Percentiles rank a stretch among this genome's conserved stretches.
Conservation (phyloP, 768 basidiomycete species). For the Gymnopilus junonius region DNA sequence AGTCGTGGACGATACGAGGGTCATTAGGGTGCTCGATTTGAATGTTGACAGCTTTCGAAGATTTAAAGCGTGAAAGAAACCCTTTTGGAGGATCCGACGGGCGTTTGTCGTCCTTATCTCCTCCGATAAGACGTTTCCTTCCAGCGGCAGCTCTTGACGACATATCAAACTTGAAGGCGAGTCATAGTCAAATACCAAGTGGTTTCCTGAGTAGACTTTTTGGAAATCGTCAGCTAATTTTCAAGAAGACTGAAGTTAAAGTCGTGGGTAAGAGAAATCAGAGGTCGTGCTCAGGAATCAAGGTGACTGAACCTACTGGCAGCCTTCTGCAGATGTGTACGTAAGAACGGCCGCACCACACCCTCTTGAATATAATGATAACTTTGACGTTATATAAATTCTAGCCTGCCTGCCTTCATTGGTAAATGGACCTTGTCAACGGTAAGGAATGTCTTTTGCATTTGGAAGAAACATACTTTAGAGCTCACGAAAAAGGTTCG, state of each 20-base stretch:
- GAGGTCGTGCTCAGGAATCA: neutral
- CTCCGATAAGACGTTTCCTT: conserved; percentile 24
- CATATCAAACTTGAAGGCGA: conserved; percentile 26
- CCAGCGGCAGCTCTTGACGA: conserved; percentile 32
- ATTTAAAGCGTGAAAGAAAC: conserved; percentile 25
- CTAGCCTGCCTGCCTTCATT: neutral
- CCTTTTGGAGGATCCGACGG: conserved; percentile 18
- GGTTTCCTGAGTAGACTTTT: neutral
- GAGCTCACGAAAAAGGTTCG: neutral
- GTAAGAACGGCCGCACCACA: neutral
- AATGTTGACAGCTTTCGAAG: neutral
- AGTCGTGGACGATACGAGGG: neutral
- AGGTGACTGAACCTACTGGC: neutral
- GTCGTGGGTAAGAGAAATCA: neutral
- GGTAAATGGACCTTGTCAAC: neutral
- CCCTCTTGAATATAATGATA: neutral
- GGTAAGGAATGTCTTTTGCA: no score
- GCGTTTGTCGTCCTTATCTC: conserved; percentile 14
- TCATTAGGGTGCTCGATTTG: neutral
- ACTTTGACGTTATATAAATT: neutral
- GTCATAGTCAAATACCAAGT: neutral
- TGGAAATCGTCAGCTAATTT: neutral
- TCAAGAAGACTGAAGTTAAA: neutral
- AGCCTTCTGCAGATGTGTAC: neutral
- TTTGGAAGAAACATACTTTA: no score